Conservation (phyloP, 805 yeast genomes). For the Yamadazyma nakazawae region DNA sequence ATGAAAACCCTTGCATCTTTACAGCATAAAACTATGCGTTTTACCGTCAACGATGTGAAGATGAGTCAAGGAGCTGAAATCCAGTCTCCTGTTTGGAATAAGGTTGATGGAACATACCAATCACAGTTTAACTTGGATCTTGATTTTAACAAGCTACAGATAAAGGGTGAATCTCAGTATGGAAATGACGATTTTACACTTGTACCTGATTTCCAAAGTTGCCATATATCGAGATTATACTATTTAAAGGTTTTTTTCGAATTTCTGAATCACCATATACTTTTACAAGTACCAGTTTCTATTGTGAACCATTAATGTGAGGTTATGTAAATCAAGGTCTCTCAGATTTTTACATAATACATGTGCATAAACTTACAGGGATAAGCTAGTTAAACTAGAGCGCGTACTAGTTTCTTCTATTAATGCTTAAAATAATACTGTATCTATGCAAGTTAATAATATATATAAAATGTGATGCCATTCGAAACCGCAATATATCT, state of each 20-base stretch:
- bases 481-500: too few relatives aligned
- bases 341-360: too few relatives aligned
- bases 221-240: slow-evolving; percentile 30
- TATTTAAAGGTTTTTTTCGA: slow-evolving; percentile 19
- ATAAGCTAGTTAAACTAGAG: too few relatives aligned
- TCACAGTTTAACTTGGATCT: neutral
- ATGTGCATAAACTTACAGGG: too few relatives aligned
- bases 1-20: slow-evolving; percentile 25
- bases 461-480: too few relatives aligned
- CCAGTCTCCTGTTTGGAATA: slow-evolving; percentile 4
- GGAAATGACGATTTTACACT: slow-evolving; percentile 23
- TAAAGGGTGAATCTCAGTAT: neutral
- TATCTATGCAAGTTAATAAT: too few relatives aligned
- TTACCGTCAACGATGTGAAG: slow-evolving; percentile 18
- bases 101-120: slow-evolving; percentile 11
- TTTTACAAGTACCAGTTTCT: slow-evolving; percentile 30
- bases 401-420: too few relatives aligned
- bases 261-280: slow-evolving; percentile 19
- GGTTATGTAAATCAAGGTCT: neutral
- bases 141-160: neutral
- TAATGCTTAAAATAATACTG: too few relatives aligned
- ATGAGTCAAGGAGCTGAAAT: slow-evolving; percentile 8
- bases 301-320: slow-evolving; percentile 9
- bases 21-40: slow-evolving; percentile 24
- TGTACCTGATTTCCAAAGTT: slow-evolving; percentile 39